These are phyloP conservation scores for bread wheat (Triticum aestivum) DNA, from an alignment of 176 grass and related monocot genomes.

Conservation along the genomic window IWGSC_CS_RefSeq_v2.1 NC_057814.1:449013429-449013928, in stretches of 20 bases:
- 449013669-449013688: slow-evolving; percentile 8
- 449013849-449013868: not conserved
- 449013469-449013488: not conserved
- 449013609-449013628: not conserved
- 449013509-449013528: not conserved
- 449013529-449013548: not conserved
- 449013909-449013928: slow-evolving; percentile 1
- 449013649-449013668: not conserved
- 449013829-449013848: slow-evolving; percentile 23
- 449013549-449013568: not conserved
- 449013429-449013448: not conserved
- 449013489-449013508: not conserved
- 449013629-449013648: not conserved
- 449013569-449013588: not conserved
- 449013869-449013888: not conserved
- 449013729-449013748: slow-evolving; percentile 9
- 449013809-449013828: slow-evolving; percentile 13
- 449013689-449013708: not conserved
- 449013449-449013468: not conserved
- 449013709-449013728: not conserved
- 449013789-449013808: not conserved
- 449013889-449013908: slow-evolving; percentile 32
- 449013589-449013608: not conserved
- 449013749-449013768: not conserved
- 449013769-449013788: not conserved